Percentiles rank a stretch among this genome's conserved stretches.
phyloP scores from a whole-genome alignment of 2,329 filamentous ascomycete species.

The Ophiostoma quercus region DNA sequence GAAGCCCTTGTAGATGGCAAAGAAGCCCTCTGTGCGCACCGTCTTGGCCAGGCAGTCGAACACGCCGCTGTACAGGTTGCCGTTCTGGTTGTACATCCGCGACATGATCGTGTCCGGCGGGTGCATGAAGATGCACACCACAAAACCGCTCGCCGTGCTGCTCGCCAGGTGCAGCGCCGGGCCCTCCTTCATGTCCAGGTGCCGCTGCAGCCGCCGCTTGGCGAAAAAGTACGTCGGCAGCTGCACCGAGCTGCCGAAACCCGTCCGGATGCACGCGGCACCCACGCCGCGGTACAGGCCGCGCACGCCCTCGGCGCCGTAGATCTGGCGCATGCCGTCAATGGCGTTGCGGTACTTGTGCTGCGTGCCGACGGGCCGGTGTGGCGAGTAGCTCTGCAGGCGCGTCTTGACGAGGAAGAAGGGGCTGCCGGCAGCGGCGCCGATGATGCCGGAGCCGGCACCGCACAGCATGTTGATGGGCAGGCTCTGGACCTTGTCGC shows the following conservation, averaged over 20 bases:
- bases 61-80: conserved; percentile 89
- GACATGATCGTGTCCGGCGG: conserved; percentile 99
- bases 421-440: conserved; percentile 85
- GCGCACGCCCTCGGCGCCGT: conserved; percentile 65
- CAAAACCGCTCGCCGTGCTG: conserved; percentile 85
- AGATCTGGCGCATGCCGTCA: conserved; percentile 79
- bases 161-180: conserved; percentile 82
- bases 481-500: conserved; percentile 72
- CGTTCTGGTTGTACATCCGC: conserved; percentile 96
- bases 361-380: conserved; percentile 92
- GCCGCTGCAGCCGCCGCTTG: conserved; percentile 75
- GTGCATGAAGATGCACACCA: conserved; percentile 97
- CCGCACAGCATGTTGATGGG: conserved; percentile 92
- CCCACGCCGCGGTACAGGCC: conserved; percentile 87
- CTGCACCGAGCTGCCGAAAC: conserved; percentile 93
- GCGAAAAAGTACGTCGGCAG: conserved; percentile 97
- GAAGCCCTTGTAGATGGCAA: conserved; percentile 97
- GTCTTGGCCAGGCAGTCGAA: conserved; percentile 92
- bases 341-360: conserved; percentile 82
- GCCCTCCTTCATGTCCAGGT: conserved; percentile 85
- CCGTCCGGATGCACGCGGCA: conserved; percentile 92
- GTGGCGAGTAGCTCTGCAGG: conserved; percentile 87
- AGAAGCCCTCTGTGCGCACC: conserved; percentile 78
- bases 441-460: conserved; percentile 81
- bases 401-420: conserved; percentile 98